Base-by-base conservation (phyloP, 2,329 filamentous ascomycete species). In the Ceratocystis ficicola region DNA sequence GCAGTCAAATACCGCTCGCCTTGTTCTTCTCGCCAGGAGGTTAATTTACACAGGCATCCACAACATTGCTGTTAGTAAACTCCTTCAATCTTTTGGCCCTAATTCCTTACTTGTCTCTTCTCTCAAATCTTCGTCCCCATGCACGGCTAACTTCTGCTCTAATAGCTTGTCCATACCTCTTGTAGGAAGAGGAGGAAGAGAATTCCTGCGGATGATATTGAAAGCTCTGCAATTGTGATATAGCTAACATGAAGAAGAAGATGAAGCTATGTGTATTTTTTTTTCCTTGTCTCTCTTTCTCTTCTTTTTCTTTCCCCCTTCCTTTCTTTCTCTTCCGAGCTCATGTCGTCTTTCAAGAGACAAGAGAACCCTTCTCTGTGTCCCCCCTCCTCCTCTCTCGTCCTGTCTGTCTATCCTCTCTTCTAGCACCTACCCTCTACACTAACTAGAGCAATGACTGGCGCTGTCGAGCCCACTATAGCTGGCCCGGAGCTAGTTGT, bases 161-260 rank as follows among this genome's bases (percentile, higher is more conserved):
- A 59, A 36, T 36, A 4, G 36, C 55, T 59, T 59, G 55, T 30
- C 55, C 55, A 59, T 30, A 36, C 17, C 55, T 36, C 3, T 4
- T 17, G 22, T 15, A 52, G 55, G 55, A 52, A 22, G 36, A 1
- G 36, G 4, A 15, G 48, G 48, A 59, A 36, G 55, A 36, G 28
- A 30, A 36, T 59, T 59, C 55, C 55, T 59, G 17, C 55, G 36
- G 2, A 59, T 4, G 55, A 59, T 59, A 59, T 36, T 59, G 55
- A 59, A 59, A 30, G 28, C 55, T 59, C 55, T 59, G 55, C 55
- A 59, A 20, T 36, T 59, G n/a, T 59, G 55, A 59, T 59, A 59
- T 59, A 59, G 55, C 12, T 8, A 36, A 10, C 28, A 30, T 36
- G 17, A 20, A 30, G n/a, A 12, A 3, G 3, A 41, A 41, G 15